A percentile compares a stretch with the other conserved stretches of the same genome.
These are phyloP conservation scores for Cetraspora pellucida DNA, from an alignment of 192 early-diverging fungal species.

Conservation along the genomic window DNA sequence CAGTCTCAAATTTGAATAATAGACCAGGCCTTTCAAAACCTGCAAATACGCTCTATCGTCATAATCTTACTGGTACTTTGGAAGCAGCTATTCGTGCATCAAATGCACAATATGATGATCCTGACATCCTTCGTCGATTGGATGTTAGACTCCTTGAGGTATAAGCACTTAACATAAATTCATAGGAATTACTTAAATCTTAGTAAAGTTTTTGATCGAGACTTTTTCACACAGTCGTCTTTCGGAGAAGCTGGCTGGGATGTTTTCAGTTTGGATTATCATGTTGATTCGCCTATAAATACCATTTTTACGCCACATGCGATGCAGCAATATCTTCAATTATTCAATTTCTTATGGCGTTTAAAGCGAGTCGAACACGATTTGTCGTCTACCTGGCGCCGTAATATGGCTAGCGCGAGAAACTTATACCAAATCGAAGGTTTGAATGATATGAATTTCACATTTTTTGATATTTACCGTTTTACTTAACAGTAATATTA, in stretches of 20 bases:
- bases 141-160: constrained; percentile 81
- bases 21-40: constrained; percentile 65
- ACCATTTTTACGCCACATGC: constrained; percentile 74
- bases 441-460: constrained; percentile 26
- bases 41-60: constrained; percentile 75
- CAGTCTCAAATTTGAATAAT: not conserved
- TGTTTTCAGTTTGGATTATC: constrained; percentile 89
- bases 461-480: not conserved
- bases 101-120: constrained; percentile 84
- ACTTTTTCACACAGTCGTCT: constrained; percentile 37
- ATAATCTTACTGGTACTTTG: constrained; percentile 84
- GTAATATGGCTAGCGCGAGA: constrained; percentile 71
- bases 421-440: constrained; percentile 48
- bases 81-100: constrained; percentile 85
- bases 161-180: not conserved
- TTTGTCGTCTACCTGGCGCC: constrained; percentile 74
- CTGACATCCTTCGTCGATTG: constrained; percentile 72
- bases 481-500: not conserved
- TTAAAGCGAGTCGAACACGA: constrained; percentile 86
- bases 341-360: constrained; percentile 88
- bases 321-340: constrained; percentile 79
- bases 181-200: not conserved
- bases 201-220: not conserved
- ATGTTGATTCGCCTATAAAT: constrained; percentile 77
- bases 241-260: constrained; percentile 85